Base-by-base conservation (phyloP, 352 stramenopile species). In the Plasmopara viticola region DNA sequence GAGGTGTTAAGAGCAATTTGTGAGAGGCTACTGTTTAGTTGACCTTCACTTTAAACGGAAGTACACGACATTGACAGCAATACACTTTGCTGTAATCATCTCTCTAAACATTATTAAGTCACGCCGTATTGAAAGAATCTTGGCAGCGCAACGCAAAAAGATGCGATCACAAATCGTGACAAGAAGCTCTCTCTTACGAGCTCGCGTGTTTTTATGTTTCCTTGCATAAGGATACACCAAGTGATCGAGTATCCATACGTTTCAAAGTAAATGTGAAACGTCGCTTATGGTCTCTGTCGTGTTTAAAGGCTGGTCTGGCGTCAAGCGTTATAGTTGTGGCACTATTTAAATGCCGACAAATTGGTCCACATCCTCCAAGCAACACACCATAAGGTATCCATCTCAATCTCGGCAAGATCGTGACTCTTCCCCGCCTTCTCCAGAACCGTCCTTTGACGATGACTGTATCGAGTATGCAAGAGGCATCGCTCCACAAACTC, bases 171-270 rank as follows among this genome's bases (percentile, higher is more conserved):
- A 25, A 25, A 3, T 25, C 20, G 3, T n/a, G 20, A 25, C 20
- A 25, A 25, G 1, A 25, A 35, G 5, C 31, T 46, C 30, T 15
- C 17, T 53, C 14, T 35, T 25, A 18, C 41, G 72, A 87, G 7
- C 51, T 87, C 15, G 58, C 17, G 61, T 87, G n/a, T 86, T 78
- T 47, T 40, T 58, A 6, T 64, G 72, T n/a, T 88, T 72, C 45
- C 48, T 74, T 5, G 44, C 48, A 1, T 25, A 55, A 43, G 20
- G 6, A 35, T 35, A 14, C 13, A 8, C 5, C 29, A 63, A 63
- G 41, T 58, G 42, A 58, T 35, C 20, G 29, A 14, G 18, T 44
- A 34, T n/a, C 33, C 25, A 29, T 54, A 59, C 54, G 60, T 64
- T 67, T 52, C 29, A 44, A 34, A 15, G 30, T 55, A 56, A 45